phyloP scores from a whole-genome alignment of 805 yeast genomes.

The Saturnispora saitoi region DNA sequence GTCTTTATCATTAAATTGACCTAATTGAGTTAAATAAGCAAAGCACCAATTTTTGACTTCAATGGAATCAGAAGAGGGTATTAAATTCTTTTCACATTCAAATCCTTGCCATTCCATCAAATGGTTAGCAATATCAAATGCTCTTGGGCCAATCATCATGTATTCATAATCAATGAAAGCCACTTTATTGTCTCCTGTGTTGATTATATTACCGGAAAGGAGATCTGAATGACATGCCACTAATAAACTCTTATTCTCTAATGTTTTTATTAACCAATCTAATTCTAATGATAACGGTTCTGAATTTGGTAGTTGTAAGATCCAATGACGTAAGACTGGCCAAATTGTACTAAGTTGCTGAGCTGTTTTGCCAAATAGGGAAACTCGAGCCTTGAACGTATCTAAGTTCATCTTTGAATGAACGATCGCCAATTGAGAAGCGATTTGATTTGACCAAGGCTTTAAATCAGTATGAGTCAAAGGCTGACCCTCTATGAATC shows the following conservation, averaged over 20 bases:
- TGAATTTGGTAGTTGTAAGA: constrained; percentile 43
- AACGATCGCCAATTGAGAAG: constrained; percentile 64
- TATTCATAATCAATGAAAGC: constrained; percentile 67
- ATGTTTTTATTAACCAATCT: constrained; percentile 39
- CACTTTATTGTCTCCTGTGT: constrained; percentile 30
- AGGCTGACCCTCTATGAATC: constrained; percentile 57
- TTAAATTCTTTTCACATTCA: constrained; percentile 52
- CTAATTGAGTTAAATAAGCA: constrained; percentile 36
- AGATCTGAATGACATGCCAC: constrained; percentile 69
- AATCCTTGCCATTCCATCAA: constrained; percentile 80
- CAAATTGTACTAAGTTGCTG: constrained; percentile 35
- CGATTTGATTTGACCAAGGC: constrained; percentile 35
- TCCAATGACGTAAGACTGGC: constrained; percentile 57
- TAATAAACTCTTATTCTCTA: constrained; percentile 38
- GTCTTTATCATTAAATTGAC: constrained; percentile 1
- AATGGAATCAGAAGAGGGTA: constrained; percentile 38
- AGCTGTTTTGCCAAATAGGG: not conserved
- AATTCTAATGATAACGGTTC: constrained; percentile 41
- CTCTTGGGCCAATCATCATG: constrained; percentile 64
- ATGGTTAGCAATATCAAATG: constrained; percentile 68
- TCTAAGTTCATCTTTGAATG: constrained; percentile 31
- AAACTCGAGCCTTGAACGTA: not conserved
- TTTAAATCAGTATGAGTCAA: constrained; percentile 44
- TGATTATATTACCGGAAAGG: constrained; percentile 61
- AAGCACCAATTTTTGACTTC: constrained; percentile 48